These are phyloP conservation scores for Chaetomium cochliodes DNA, from an alignment of 495 filamentous ascomycete genomes.

Conservation along the genomic window DNA sequence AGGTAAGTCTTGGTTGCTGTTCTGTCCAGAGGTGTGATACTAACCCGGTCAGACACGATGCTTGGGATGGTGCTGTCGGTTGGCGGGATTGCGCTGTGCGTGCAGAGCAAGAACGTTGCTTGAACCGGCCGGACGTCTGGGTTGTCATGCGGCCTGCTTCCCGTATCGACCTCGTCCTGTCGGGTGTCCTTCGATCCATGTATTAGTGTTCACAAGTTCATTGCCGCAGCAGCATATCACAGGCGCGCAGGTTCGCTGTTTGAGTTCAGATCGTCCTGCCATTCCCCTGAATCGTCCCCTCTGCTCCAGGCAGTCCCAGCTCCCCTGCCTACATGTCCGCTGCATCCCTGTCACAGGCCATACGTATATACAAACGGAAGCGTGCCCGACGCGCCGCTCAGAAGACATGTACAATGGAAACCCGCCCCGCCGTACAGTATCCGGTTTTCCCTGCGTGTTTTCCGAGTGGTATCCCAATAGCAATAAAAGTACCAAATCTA, in stretches of 20 bases:
- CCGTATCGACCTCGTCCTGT: neutral
- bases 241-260: neutral
- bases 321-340: neutral
- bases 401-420: neutral
- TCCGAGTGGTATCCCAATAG: conserved; percentile 19
- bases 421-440: neutral
- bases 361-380: conserved; percentile 14
- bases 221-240: neutral
- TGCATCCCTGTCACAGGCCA: neutral
- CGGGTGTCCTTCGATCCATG: neutral
- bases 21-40: neutral
- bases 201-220: neutral
- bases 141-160: neutral
- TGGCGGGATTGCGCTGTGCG: conserved; percentile 23
- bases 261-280: neutral
- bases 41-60: conserved; percentile 20
- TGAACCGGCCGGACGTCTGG: neutral
- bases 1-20: conserved; percentile 47
- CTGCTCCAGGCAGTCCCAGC: conserved; percentile 18
- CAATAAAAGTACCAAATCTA: conserved; percentile 7
- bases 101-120: conserved; percentile 25
- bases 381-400: conserved; percentile 18
- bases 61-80: conserved; percentile 19
- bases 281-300: neutral
- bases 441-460: neutral